phyloP scores from a whole-genome alignment of 2,329 filamentous ascomycete species.

The Paecilomyces dactylethromorphus region DNA sequence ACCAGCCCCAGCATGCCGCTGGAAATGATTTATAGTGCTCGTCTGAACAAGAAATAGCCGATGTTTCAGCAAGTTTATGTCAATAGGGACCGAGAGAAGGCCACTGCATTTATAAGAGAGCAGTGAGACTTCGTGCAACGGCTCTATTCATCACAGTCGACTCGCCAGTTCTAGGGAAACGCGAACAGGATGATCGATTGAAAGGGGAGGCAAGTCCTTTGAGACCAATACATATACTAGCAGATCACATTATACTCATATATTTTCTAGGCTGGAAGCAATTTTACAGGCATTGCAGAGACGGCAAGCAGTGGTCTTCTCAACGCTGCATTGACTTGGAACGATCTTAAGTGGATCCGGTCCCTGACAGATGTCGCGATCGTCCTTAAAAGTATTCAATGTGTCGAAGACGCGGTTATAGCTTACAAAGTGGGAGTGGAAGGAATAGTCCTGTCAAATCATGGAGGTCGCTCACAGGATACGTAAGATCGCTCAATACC shows the following conservation, averaged over 20 bases:
- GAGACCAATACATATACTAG: neutral
- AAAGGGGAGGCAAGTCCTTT: conserved; percentile 13
- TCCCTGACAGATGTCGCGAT: conserved; percentile 26
- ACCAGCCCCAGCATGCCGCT: conserved; percentile 36
- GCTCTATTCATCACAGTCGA: conserved; percentile 30
- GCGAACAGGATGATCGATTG: conserved; percentile 25
- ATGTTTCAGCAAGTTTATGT: conserved; percentile 34
- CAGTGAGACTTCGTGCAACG: conserved; percentile 18
- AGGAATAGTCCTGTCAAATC: conserved; percentile 45
- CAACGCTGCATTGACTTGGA: neutral
- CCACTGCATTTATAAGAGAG: conserved; percentile 17
- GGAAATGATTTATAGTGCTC: conserved; percentile 28
- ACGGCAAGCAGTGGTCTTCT: neutral
- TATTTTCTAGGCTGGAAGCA: neutral
- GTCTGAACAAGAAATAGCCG: conserved; percentile 12
- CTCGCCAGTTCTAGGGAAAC: conserved; percentile 25
- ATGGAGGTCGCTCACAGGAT: conserved; percentile 34
- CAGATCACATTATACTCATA: neutral
- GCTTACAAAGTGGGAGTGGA: conserved; percentile 38
- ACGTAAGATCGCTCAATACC: neutral
- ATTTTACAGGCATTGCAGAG: neutral
- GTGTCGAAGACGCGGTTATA: conserved; percentile 37
- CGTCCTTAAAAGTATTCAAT: conserved; percentile 51
- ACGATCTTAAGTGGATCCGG: conserved; percentile 3
- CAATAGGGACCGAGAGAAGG: conserved; percentile 22